Evolutionary conservation across 176 grass and related monocot genomes (phyloP).

Genomic region (Rhynchospora breviuscula): DNA sequence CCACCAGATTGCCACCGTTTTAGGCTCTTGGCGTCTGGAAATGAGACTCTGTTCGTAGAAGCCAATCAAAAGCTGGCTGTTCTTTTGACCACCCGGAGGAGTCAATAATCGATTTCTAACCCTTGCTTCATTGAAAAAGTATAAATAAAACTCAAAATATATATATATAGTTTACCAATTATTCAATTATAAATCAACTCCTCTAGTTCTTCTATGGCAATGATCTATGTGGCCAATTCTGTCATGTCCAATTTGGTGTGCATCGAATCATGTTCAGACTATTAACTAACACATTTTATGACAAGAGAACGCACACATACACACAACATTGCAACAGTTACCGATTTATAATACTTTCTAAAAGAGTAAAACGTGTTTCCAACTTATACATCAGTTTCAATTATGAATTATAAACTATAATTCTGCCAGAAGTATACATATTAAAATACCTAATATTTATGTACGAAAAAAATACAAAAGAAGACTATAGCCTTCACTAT

Average conservation of each 20-base stretch:
- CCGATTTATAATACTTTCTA: background rate
- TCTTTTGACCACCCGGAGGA: conserved; percentile 9
- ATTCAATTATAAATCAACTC: no score
- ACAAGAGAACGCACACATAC: no score
- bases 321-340: background rate
- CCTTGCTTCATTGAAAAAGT: no score
- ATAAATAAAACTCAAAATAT: no score
- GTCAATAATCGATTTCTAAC: background rate
- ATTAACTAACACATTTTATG: background rate
- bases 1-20: background rate
- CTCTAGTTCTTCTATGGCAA: no score
- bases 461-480: background rate
- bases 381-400: background rate
- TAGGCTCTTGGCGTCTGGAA: background rate
- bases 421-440: background rate
- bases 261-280: background rate
- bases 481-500: conserved; percentile 12
- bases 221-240: no score
- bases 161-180: no score
- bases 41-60: background rate
- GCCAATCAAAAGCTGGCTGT: background rate
- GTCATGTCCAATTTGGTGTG: no score
- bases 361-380: background rate
- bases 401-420: conserved; percentile 3
- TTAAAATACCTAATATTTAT: background rate